phyloP scores from a whole-genome alignment of 2,329 filamentous ascomycete genomes.

The Clonostachys rhizophaga region DNA sequence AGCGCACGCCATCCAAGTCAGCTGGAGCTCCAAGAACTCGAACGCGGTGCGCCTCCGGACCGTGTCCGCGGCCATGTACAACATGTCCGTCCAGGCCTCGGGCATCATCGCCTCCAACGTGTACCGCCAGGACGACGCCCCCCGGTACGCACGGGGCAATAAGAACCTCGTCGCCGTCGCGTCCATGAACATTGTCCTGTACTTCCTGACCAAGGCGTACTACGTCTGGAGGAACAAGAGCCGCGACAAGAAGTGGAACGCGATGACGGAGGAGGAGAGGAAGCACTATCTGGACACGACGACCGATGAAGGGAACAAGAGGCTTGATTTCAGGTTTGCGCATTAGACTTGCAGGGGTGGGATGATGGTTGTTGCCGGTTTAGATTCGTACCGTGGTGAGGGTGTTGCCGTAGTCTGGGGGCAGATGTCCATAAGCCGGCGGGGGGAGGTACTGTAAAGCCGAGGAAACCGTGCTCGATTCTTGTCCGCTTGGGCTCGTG shows the following conservation, averaged over 20 bases:
- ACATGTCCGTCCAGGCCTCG: conserved; percentile 42
- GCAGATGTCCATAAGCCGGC: too few relatives aligned
- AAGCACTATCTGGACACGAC: conserved; percentile 20
- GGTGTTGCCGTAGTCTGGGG: too few relatives aligned
- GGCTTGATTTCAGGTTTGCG: conserved; percentile 28
- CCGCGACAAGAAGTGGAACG: conserved; percentile 33
- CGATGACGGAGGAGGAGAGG: conserved; percentile 30
- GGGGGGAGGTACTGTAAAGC: too few relatives aligned
- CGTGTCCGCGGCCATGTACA: conserved; percentile 60
- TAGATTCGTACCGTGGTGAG: too few relatives aligned
- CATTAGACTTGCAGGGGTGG: conserved; percentile 9
- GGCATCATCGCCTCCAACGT: conserved; percentile 33
- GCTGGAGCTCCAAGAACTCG: conserved; percentile 35
- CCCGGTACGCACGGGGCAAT: conserved; percentile 35
- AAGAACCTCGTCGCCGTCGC: conserved; percentile 42
- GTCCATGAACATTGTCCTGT: conserved; percentile 21
- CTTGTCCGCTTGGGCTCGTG: too few relatives aligned
- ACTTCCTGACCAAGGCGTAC: conserved; percentile 19
- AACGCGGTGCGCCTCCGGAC: conserved; percentile 56
- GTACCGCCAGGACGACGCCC: conserved; percentile 18
- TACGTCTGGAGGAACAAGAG: conserved; percentile 19
- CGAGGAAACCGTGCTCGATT: too few relatives aligned
- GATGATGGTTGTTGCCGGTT: too few relatives aligned
- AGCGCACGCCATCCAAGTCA: conserved; percentile 2
- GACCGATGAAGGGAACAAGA: conserved; percentile 31